Percentiles rank a stretch among this genome's conserved stretches.
Conservation (phyloP, 805 yeast genomes). For the Kuraishia floccosa region DNA sequence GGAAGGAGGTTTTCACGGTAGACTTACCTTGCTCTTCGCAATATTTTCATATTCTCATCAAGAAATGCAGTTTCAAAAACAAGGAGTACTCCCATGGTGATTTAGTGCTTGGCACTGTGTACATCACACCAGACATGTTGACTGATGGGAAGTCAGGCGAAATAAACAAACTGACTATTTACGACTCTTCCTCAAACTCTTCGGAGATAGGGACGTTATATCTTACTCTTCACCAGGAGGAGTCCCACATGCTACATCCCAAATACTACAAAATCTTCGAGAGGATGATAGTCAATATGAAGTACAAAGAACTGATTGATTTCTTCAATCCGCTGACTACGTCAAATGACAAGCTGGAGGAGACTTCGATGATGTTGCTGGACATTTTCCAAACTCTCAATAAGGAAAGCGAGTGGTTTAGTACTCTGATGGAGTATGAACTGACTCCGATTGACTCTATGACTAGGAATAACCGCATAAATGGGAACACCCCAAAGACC, state of each 20-base stretch:
- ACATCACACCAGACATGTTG: slow-evolving; percentile 40
- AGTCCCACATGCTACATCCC: slow-evolving; percentile 50
- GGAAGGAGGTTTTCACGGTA: slow-evolving; percentile 72
- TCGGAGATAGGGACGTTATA: slow-evolving; percentile 47
- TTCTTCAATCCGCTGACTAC: slow-evolving; percentile 25
- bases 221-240: slow-evolving; percentile 35
- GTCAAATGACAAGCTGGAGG: slow-evolving; percentile 31
- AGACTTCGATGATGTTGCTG: slow-evolving; percentile 45
- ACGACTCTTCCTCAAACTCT: not conserved
- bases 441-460: slow-evolving; percentile 34
- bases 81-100: slow-evolving; percentile 22
- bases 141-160: slow-evolving; percentile 12
- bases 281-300: slow-evolving; percentile 41
- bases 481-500: slow-evolving; percentile 16
- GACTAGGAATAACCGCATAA: slow-evolving; percentile 29
- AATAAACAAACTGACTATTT: slow-evolving; percentile 3
- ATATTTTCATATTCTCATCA: slow-evolving; percentile 37
- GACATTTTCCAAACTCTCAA: slow-evolving; percentile 68
- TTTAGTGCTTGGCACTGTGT: slow-evolving; percentile 39
- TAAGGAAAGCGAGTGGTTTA: slow-evolving; percentile 64
- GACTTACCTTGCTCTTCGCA: slow-evolving; percentile 46
- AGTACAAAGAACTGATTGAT: slow-evolving; percentile 39
- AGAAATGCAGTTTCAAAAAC: slow-evolving; percentile 10
- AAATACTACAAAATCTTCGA: slow-evolving; percentile 51
- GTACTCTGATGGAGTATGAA: slow-evolving; percentile 57